Percentiles rank a stretch among this genome's conserved stretches.
These are phyloP conservation scores for Termitomyces bulborhizus DNA, from an alignment of 768 basidiomycete genomes.

Conservation along the genomic window DNA sequence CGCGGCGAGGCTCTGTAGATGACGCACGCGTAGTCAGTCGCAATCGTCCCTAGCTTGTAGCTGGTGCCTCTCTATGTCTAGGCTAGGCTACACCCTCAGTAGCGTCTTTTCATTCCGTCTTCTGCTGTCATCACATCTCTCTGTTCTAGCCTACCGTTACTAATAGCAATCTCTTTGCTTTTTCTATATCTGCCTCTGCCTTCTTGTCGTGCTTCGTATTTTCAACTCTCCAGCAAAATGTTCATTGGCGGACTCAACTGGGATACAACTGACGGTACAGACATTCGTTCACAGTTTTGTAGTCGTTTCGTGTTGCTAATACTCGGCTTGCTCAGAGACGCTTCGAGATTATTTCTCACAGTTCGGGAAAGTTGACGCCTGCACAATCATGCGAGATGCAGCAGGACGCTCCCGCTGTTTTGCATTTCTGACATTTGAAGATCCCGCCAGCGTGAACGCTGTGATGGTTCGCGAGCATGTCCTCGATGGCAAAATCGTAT, in stretches of 20 bases:
- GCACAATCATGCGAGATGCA: conserved; percentile 98
- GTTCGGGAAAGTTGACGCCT: conserved; percentile 95
- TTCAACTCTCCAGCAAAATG: conserved; percentile 78
- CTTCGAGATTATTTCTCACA: conserved; percentile 88
- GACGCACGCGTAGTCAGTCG: conserved; percentile 58
- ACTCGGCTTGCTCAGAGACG: conserved; percentile 48
- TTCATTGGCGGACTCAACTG: conserved; percentile 99
- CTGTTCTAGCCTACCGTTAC: conserved; percentile 74
- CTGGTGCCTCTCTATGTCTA: conserved; percentile 61
- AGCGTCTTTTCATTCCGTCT: conserved; percentile 57
- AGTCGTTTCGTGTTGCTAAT: conserved; percentile 32
- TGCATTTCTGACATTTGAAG: conserved; percentile 95
- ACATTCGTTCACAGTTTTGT: conserved; percentile 24
- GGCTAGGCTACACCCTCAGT: conserved; percentile 78
- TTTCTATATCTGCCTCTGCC: conserved; percentile 33
- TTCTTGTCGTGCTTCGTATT: conserved; percentile 14
- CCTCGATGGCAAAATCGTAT: conserved; percentile 94
- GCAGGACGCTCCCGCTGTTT: conserved; percentile 94
- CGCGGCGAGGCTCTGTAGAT: conserved; percentile 28
- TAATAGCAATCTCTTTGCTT: conserved; percentile 66
- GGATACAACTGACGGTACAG: conserved; percentile 98
- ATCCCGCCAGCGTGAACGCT: conserved; percentile 86
- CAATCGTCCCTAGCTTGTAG: conserved; percentile 64
- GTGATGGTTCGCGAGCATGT: conserved; percentile 95
- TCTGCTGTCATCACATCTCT: conserved; percentile 48